Base-by-base conservation (phyloP, 257 asterid genomes). In the Primulina tabacum region DNA sequence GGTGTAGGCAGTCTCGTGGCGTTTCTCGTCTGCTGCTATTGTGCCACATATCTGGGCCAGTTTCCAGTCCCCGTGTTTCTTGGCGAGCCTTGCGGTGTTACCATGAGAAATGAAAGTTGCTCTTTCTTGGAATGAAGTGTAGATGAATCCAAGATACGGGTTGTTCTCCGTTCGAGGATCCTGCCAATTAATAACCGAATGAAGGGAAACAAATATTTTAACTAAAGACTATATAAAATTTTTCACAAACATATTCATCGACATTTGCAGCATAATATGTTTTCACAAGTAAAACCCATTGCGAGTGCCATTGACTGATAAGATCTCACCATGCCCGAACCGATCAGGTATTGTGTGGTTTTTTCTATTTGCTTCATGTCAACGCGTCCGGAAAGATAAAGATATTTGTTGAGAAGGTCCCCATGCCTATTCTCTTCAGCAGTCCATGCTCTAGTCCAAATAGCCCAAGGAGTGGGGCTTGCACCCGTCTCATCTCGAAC, bases 91-190 rank as follows among this genome's bases (percentile, higher is more conserved):
- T 7, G 96, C 94, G 12, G 92, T 89, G 88, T 89, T 89, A 11
- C 94, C 96, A 29, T 89, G 94, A 8, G 96, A 89, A 74, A 87
- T 65, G 80, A 87, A 85, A 10, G 96, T 89, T 16, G 94, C 96
- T 76, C 95, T 82, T 77, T 89, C 96, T 65, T 87, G 96, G 40
- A 89, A 89, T 17, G 96, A 83, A 26, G 96, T 87, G 82, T 87
- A 85, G 79, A 89, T 89, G 82, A 87, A 89, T 47, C 95, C 95
- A 9, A 89, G 85, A 67, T 89, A 89, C 5, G 96, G 95, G 73
- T 87, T 89, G 90, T 89, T 89, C 71, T 87, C 96, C 0, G 94
- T 89, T 55, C 86, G 81, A 67, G 95, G 96, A 67, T 89, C 96
- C 96, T 89, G 79, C 68, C 34, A 20, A 56, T 26, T 35, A n/a